Evolutionary conservation across 164 flowering plant species (phyloP).

Genomic region (Chimonanthus salicifolius): DNA sequence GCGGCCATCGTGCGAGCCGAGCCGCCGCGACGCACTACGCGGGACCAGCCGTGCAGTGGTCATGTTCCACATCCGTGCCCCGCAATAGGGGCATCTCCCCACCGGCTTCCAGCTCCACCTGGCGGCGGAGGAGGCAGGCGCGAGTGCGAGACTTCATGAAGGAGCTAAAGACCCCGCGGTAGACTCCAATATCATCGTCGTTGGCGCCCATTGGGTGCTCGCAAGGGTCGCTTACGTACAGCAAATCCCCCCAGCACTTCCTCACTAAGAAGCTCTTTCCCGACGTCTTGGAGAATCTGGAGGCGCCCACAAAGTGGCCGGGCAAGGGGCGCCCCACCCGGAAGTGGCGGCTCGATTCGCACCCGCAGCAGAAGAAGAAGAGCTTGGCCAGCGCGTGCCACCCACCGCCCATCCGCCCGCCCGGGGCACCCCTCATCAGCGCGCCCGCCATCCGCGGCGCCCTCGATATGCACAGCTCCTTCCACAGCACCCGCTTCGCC

Average conservation of each 20-base stretch:
- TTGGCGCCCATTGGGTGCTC: constrained; percentile 52
- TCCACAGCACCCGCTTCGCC: constrained; percentile 70
- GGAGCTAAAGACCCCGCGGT: constrained; percentile 66
- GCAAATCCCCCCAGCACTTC: constrained; percentile 50
- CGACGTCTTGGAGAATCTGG: constrained; percentile 88
- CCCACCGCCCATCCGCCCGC: constrained; percentile 44
- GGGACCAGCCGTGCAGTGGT: constrained; percentile 68
- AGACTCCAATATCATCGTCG: constrained; percentile 65
- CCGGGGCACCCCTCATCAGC: constrained; percentile 30
- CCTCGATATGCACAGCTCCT: constrained; percentile 51
- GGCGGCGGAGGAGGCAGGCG: constrained; percentile 44
- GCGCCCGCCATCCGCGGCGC: constrained; percentile 56
- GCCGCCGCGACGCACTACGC: constrained; percentile 57
- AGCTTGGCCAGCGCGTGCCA: constrained; percentile 83
- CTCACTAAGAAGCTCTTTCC: constrained; percentile 69
- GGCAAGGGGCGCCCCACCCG: constrained; percentile 24
- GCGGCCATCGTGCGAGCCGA: constrained; percentile 58
- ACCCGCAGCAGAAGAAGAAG: constrained; percentile 74
- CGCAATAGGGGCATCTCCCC: constrained; percentile 74
- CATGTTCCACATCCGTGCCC: constrained; percentile 93
- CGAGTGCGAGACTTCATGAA: constrained; percentile 59
- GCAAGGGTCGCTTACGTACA: constrained; percentile 84
- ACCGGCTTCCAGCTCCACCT: constrained; percentile 48
- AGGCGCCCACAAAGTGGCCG: constrained; percentile 48
- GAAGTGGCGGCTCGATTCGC: constrained; percentile 45